Conservation (phyloP, 441 rosid genomes). For the Erodium trifolium region DNA sequence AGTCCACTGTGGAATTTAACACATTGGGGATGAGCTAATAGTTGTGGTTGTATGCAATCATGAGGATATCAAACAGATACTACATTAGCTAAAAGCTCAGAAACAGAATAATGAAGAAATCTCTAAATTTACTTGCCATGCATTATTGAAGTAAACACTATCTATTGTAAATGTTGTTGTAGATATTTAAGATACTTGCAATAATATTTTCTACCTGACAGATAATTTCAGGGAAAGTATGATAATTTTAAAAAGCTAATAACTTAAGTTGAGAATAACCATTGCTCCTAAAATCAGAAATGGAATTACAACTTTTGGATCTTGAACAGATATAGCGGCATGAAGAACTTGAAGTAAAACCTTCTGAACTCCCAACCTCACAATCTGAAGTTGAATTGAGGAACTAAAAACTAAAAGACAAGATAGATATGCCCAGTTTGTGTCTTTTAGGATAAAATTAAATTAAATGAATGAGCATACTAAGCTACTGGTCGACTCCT, state of each 20-base stretch:
- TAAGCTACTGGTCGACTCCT: not conserved
- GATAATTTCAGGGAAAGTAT: not conserved
- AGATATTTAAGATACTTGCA: not conserved
- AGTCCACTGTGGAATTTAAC: not conserved
- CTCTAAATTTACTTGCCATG: not conserved
- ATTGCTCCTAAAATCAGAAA: not conserved
- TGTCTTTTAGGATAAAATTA: not conserved
- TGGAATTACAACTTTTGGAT: not conserved
- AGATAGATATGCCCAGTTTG: not conserved
- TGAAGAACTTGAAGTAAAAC: not conserved
- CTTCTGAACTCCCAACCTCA: not conserved
- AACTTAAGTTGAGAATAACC: not conserved
- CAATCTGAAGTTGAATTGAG: not conserved
- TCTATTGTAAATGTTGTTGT: no score
- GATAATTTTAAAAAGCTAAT: not conserved
- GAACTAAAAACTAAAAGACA: not conserved
- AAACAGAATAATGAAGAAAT: not conserved
- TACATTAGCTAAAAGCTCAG: not conserved
- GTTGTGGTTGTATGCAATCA: not conserved
- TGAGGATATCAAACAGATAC: not conserved
- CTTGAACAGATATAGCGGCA: not conserved
- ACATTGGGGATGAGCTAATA: not conserved
- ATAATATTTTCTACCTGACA: not conserved
- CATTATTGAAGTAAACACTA: no score
- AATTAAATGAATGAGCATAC: not conserved